phyloP scores from a whole-genome alignment of 306 rosid genomes.

The Vigna unguiculata region DNA sequence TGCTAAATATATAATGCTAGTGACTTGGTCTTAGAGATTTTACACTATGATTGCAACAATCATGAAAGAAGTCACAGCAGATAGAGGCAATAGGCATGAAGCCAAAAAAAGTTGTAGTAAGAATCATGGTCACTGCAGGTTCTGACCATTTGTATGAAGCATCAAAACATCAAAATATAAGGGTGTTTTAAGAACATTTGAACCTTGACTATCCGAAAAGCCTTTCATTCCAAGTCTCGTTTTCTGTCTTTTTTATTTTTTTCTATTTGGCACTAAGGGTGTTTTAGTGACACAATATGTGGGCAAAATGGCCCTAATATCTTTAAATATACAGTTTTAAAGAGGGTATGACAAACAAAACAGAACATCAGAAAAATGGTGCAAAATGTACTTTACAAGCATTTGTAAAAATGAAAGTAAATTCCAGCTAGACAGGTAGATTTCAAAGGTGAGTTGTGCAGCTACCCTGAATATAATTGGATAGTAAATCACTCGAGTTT shows the following conservation, averaged over 20 bases:
- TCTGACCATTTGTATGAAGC: neutral
- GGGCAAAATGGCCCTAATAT: conserved; percentile 5
- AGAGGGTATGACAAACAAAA: conserved; percentile 23
- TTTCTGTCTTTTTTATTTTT: neutral
- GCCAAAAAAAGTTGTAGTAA: neutral
- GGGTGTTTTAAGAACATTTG: neutral
- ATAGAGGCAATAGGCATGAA: neutral
- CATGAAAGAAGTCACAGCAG: neutral
- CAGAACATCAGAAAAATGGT: conserved; percentile 1
- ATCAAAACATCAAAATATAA: conserved; percentile 17
- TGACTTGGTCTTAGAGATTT: conserved; percentile 2
- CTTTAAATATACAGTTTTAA: conserved; percentile 28
- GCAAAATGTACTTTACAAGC: neutral
- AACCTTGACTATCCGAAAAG: neutral
- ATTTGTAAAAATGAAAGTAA: conserved; percentile 32
- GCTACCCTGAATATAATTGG: neutral
- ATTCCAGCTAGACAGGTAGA: conserved; percentile 6
- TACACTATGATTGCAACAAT: neutral
- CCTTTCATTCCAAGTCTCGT: neutral
- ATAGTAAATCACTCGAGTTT: conserved; percentile 22
- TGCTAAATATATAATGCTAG: conserved; percentile 5
- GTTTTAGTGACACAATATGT: neutral
- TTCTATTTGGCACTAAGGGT: neutral
- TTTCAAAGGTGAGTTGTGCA: conserved; percentile 22
- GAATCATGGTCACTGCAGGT: neutral